Conservation (phyloP, 1,139 yeast genomes). For the Debaryomyces robertsiae region DNA sequence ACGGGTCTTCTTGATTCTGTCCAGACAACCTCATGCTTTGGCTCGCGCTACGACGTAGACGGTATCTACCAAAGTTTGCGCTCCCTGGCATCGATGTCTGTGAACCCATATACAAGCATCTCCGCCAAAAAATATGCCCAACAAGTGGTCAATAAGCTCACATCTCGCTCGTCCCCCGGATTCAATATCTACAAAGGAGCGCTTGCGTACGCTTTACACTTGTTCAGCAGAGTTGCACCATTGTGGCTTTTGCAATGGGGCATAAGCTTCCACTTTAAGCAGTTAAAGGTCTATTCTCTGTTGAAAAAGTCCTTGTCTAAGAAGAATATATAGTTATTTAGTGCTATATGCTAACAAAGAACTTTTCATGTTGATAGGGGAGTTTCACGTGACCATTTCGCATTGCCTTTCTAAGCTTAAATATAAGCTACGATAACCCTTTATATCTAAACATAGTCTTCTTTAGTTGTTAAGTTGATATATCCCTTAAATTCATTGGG, state of each 20-base stretch:
- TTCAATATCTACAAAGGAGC: conserved; percentile 37
- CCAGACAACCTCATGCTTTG: conserved; percentile 12
- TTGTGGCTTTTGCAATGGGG: conserved; percentile 32
- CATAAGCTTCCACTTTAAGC: conserved; percentile 34
- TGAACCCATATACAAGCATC: conserved; percentile 23
- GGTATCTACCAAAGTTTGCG: conserved; percentile 31
- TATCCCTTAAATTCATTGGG: neutral
- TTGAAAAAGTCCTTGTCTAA: conserved; percentile 6
- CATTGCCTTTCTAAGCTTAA: conserved; percentile 6
- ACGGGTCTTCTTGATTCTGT: conserved; percentile 35
- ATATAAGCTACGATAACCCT: conserved; percentile 2
- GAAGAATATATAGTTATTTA: conserved; percentile 5
- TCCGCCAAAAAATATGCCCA: conserved; percentile 34
- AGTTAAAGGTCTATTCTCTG: conserved; percentile 16
- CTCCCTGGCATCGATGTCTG: conserved; percentile 30
- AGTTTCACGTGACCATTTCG: conserved; percentile 9
- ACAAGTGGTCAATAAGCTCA: conserved; percentile 28
- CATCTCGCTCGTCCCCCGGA: conserved; percentile 23
- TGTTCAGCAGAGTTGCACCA: conserved; percentile 28
- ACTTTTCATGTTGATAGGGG: conserved; percentile 13
- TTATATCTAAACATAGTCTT: too few species aligned
- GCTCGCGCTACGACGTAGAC: conserved; percentile 31
- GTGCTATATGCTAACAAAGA: conserved; percentile 4
- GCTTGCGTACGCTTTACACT: conserved; percentile 25
- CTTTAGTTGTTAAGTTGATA: too few species aligned